Conservation (phyloP, 495 filamentous ascomycete genomes). For the Aspergillus hancockii region DNA sequence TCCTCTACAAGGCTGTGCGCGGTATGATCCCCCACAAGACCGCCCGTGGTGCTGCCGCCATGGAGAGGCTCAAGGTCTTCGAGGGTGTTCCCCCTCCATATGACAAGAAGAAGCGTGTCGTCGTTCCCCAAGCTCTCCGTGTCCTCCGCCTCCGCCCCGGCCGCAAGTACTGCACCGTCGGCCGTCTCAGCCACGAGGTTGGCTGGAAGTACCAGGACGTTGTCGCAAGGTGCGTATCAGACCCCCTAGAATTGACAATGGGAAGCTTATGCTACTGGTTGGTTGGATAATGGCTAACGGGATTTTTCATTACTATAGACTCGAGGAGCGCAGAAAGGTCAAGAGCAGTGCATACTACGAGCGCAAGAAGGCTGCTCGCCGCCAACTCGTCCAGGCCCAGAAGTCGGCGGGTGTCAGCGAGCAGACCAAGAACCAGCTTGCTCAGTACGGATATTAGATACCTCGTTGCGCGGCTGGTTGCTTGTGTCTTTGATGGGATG, state of each 20-base stretch:
- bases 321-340: constrained; percentile 98
- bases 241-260: not conserved
- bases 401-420: constrained; percentile 86
- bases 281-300: constrained; percentile 38
- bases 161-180: constrained; percentile 99
- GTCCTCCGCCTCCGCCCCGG: constrained; percentile 94
- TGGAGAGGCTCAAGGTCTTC: constrained; percentile 99
- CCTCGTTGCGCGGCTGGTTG: constrained; percentile 48
- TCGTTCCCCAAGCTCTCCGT: constrained; percentile 96
- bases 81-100: constrained; percentile 99
- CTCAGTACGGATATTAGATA: constrained; percentile 71
- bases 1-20: constrained; percentile 99
- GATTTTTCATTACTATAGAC: constrained; percentile 51
- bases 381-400: constrained; percentile 86
- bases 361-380: constrained; percentile 94
- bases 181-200: constrained; percentile 95
- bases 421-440: constrained; percentile 69
- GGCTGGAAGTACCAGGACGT: constrained; percentile 99
- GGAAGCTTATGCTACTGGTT: not conserved
- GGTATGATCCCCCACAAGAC: constrained; percentile 99
- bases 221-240: constrained; percentile 79
- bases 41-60: constrained; percentile 88
- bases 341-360: constrained; percentile 99
- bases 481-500: constrained; percentile 47
- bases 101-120: constrained; percentile 99